Base-by-base conservation (phyloP, 768 basidiomycete species). In the Kwoniella shandongensis region DNA sequence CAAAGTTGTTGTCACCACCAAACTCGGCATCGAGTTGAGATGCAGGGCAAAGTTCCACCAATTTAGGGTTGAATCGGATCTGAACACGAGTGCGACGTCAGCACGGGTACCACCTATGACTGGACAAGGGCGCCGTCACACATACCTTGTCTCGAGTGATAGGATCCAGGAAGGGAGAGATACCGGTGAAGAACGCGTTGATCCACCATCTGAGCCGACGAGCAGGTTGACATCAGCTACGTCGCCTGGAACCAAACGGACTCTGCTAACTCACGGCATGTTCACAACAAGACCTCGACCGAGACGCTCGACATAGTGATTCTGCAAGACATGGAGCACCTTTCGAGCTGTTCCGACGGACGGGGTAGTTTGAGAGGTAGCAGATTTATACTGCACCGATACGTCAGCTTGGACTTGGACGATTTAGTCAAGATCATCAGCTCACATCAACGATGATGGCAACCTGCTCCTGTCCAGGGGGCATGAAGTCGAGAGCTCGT, bases 61-160 rank as follows among this genome's bases (percentile, higher is more conserved):
- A 79, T 65, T 89, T 82, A 3, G 91, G 89, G 70, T 93, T 93
- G 75, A 93, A 92, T 22, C 86, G 84, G 86, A 92, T 89, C 87
- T 89, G 62, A 13, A 23, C 27, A 18, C 12, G n/a, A 39, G 39
- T 27, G 35, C 23, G 4, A 13, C 22, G 5, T 49, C 6, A 51
- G 30, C 18, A 2, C 20, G 15, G 20, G 18, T 51, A 39, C n/a
- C 8, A 20, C 47, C 20, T 32, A 15, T 10, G 22, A 17, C 4
- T 15, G 13, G 32, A 29, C 22, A 27, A 42, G 17, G 39, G 51
- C 29, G 6, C 17, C 20, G 11, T 3, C 2, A 18, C 12, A 44
- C 80, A 27, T 23, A 87, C 88, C 84, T 92, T 93, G 69, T 91
- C 89, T 41, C 88, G 81, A 0, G 91, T 92, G 27, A 91, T 84